Evolutionary conservation across 441 rosid genomes (phyloP).

Genomic region (Biscutella auriculata): DNA sequence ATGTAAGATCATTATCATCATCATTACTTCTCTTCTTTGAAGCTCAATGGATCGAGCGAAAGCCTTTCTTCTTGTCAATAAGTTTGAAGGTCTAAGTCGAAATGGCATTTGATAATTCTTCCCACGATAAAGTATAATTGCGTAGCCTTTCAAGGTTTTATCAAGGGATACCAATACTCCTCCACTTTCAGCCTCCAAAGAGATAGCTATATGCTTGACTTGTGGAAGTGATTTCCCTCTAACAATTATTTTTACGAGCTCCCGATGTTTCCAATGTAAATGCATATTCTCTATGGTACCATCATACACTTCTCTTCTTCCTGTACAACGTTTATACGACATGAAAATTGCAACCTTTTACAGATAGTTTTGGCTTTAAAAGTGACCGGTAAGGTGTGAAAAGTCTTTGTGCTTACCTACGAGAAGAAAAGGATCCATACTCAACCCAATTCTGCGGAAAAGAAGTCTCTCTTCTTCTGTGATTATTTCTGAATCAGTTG

Average conservation of each 20-base stretch:
- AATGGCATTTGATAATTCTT: constrained; percentile 60
- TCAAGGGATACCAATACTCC: constrained; percentile 76
- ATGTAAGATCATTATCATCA: not conserved
- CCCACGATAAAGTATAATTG: constrained; percentile 67
- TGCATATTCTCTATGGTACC: constrained; percentile 89
- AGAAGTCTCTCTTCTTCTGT: constrained; percentile 75
- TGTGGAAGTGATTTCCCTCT: constrained; percentile 48
- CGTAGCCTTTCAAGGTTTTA: constrained; percentile 61
- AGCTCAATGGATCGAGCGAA: constrained; percentile 74
- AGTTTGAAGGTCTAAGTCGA: constrained; percentile 47
- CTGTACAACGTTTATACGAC: constrained; percentile 19
- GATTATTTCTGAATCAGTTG: constrained; percentile 64
- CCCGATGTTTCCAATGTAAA: constrained; percentile 83
- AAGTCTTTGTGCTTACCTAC: constrained; percentile 42
- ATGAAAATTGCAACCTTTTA: not conserved
- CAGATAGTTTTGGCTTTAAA: not conserved
- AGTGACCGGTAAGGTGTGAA: not conserved
- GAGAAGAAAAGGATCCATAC: constrained; percentile 76
- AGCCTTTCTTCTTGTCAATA: constrained; percentile 68
- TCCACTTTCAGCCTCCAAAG: constrained; percentile 84
- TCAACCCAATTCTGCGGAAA: constrained; percentile 67
- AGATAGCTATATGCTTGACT: constrained; percentile 64
- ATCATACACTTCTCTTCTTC: constrained; percentile 64
- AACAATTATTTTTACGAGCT: constrained; percentile 62
- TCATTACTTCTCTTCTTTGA: constrained; percentile 84